Base-by-base conservation (phyloP, 129 eudicot genomes). In the Chrysanthemum lavandulifolium region DNA sequence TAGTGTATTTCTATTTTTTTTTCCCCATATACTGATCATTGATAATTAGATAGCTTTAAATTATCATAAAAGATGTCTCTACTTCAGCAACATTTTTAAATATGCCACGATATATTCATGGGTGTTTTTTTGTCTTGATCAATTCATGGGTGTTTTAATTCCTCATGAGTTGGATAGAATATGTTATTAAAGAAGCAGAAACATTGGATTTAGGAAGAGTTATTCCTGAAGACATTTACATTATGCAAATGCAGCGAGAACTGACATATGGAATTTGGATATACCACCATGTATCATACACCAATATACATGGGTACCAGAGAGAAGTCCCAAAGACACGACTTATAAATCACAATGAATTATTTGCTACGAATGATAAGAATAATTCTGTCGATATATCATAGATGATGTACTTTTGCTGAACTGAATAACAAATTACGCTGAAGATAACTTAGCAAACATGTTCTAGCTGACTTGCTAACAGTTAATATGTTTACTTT, bases 181-280 rank as follows among this genome's bases (percentile, higher is more conserved):
- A 61, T 61, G 67, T 14, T 13, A 11, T 27, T 29, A 27, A 27
- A 61, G 67, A 13, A 61, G 67, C 67, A 61, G 48, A 61, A 61
- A 3, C 6, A 11, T 23, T 29, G 16, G 47, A 27, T 43, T 61
- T 61, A 13, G 6, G 12, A 13, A 61, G 33, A 61, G 2, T 1
- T 61, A 21, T 13, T 2, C 48, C 67, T 27, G 7, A 10, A 23
- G 7, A 6, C 43, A 61, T 25, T 23, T 13, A 21, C 16, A 13
- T 29, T 27, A 29, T 61, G 31, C 16, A 16, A 29, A 25, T 19
- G 67, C 19, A 2, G 6, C 1, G 63, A 58, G 9, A 40, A 6
- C 47, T 6, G 10, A 40, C 47, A 40, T 40, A 40, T 40, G 47
- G 47, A 40, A 33, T 6, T 40, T 40, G 47, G 47, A 40, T 40